Evolutionary conservation across 2,329 filamentous ascomycete species (phyloP).

Genomic region (Colletotrichum orchidophilum): DNA sequence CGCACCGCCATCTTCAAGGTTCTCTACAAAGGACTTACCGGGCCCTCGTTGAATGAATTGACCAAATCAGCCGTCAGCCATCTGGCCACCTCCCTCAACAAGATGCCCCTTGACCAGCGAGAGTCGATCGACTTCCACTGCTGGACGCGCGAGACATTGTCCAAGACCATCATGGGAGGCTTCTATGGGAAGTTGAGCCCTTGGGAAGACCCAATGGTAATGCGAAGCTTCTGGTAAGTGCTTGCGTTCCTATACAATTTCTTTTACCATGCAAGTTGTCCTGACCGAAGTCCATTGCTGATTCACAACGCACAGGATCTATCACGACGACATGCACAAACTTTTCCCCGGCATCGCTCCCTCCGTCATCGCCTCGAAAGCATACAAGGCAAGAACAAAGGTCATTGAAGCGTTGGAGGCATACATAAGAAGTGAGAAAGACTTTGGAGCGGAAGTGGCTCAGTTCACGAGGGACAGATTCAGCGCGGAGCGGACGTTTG

Average conservation of each 20-base stretch:
- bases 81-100: slow-evolving; percentile 38
- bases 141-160: slow-evolving; percentile 49
- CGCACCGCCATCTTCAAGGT: slow-evolving; percentile 21
- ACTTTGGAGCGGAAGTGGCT: slow-evolving; percentile 40
- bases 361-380: slow-evolving; percentile 40
- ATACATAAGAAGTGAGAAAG: slow-evolving; percentile 41
- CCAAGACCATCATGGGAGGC: slow-evolving; percentile 46
- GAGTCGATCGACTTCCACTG: slow-evolving; percentile 47
- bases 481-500: slow-evolving; percentile 38
- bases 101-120: slow-evolving; percentile 34
- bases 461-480: slow-evolving; percentile 41
- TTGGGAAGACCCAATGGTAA: slow-evolving; percentile 43
- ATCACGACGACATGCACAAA: slow-evolving; percentile 36
- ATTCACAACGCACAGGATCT: slow-evolving; percentile 37
- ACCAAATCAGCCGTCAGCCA: slow-evolving; percentile 41
- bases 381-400: slow-evolving; percentile 39
- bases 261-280: too few species aligned
- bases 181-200: slow-evolving; percentile 56
- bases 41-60: slow-evolving; percentile 35
- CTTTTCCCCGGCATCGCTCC: slow-evolving; percentile 44
- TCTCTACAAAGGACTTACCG: slow-evolving; percentile 40
- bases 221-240: slow-evolving; percentile 44
- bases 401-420: slow-evolving; percentile 38
- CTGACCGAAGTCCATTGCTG: not conserved
- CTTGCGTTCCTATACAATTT: not conserved